Evolutionary conservation across 2,329 filamentous ascomycete species (phyloP).

Genomic region (Cryphonectria naterciae): DNA sequence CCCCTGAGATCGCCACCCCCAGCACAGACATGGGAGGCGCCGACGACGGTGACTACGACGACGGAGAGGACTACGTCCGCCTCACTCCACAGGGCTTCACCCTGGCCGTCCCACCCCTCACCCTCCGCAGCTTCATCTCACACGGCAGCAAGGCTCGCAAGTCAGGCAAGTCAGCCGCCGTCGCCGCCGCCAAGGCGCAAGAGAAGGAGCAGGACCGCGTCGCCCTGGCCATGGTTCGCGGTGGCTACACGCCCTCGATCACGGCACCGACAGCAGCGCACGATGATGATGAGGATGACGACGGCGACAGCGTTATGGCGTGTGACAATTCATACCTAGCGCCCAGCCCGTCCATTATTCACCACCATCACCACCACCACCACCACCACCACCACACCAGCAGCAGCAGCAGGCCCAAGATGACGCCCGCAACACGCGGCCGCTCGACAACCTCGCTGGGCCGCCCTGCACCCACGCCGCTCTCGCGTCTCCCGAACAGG

Average conservation of each 20-base stretch:
- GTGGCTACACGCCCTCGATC: background rate
- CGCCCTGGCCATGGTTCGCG: constrained; percentile 26
- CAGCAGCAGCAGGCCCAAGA: constrained; percentile 18
- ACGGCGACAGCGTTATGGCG: background rate
- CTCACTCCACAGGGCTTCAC: constrained; percentile 18
- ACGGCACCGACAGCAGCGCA: background rate
- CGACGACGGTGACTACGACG: constrained; percentile 49
- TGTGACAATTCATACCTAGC: constrained; percentile 39
- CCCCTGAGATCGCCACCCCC: constrained; percentile 48
- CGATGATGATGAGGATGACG: background rate
- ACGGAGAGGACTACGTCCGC: constrained; percentile 54
- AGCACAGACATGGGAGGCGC: constrained; percentile 38
- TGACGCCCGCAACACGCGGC: constrained; percentile 29
- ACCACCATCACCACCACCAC: background rate
- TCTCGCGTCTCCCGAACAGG: constrained; percentile 37
- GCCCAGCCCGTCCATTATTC: constrained; percentile 29
- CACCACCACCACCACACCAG: background rate
- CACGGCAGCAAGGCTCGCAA: constrained; percentile 21
- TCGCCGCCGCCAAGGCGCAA: constrained; percentile 33
- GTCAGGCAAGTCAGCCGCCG: constrained; percentile 22
- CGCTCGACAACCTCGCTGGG: constrained; percentile 39
- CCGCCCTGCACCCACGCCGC: constrained; percentile 16
- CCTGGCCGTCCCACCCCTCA: constrained; percentile 46
- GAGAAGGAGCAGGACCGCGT: constrained; percentile 24
- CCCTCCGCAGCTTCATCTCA: constrained; percentile 25